Base-by-base conservation (phyloP, 1,139 yeast species). In the Nakaseomyces delphensis region DNA sequence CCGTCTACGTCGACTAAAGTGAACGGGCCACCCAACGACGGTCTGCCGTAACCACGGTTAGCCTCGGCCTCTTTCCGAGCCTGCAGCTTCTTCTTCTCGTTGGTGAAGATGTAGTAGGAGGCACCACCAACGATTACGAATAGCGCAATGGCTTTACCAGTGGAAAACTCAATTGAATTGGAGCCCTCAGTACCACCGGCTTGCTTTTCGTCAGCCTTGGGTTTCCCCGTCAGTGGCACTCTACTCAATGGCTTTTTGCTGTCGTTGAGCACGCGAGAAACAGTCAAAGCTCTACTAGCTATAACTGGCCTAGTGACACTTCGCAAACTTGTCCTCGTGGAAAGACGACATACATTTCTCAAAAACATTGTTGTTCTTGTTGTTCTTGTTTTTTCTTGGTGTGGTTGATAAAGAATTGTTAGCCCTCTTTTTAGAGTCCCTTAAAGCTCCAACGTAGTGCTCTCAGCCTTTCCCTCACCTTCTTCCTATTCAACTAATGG, bases 1-100 rank as follows among this genome's bases (percentile, higher is more conserved):
- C 89, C 87, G 40, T 87, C 66, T 31, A 76, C 73, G 59, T 89
- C 96, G 6, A 74, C 63, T 50, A 91, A 68, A 42, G 70, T 69
- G 63, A 91, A 91, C 5, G 87, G 81, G 0, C 97, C 97, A 13
- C 99, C 98, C 48, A 93, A 83, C 40, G 84, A 70, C 3, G 98
- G 96, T 60, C 81, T 86, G 14, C 98, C 98, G 54, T 83, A 73
- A 14, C 95, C 91, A 62, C 89, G 73, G 57, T 84, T 86, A 38
- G 82, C 76, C 54, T 86, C 95, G 21, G 86, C 91, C 56, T 82
- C 85, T 52, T 77, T 78, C 57, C 85, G 84, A 31, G 79, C 67
- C 49, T 79, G 76, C 40, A 87, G 60, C 60, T 48, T 75, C 59
- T 77, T 77, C 68, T 84, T 84, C 57, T 86, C 94, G 36, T 67